Base-by-base conservation (phyloP, 371 early-diverging fungal genomes). In the Mucor saturninus region DNA sequence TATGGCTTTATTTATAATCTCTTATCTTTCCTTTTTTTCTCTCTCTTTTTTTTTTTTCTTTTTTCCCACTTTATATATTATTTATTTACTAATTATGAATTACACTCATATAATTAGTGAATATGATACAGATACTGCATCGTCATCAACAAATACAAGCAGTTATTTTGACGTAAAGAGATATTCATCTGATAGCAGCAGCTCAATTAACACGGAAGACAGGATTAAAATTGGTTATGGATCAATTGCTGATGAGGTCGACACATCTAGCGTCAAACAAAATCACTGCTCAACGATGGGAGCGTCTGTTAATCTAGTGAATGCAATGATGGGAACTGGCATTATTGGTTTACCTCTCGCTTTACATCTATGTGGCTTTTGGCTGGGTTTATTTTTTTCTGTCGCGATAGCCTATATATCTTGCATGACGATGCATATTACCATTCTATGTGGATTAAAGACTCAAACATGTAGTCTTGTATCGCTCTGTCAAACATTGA, bases 291-390 rank as follows among this genome's bases (percentile, higher is more conserved):
- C 62, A 37, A 31, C 32, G 7, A 38, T 45, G 49, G 66, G 56
- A 13, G 61, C 61, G 28, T 65, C 79, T 13, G 64, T 81, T 52
- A 83, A 80, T 39, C 64, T 86, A 46, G 74, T 82, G 13, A 86
- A 85, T 59, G 79, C 85, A 21, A 86, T 82, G 54, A 83, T 86
- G 69, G 86, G 86, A 2, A 78, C 83, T n/a, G 86, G 86, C 29
- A 79, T 86, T 43, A 72, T 86, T 37, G 86, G 85, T 0, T 56
- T 86, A n/a, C 75, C 83, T 4, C 72, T 82, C 30, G 81, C 86
- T 9, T 59, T 83, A 40, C 72, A 72, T 50, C 62, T 80, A 26
- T 77, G 83, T 58, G 86, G 86, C 6, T 81, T 86, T 49, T 81
- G 85, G 69, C 30, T 75, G 1, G 86, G 86, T 11, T 49, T 86